Percentiles rank a stretch among this genome's conserved stretches.
phyloP scores from a whole-genome alignment of 1,284 basidiomycete species.

The Cryptococcus sp. region DNA sequence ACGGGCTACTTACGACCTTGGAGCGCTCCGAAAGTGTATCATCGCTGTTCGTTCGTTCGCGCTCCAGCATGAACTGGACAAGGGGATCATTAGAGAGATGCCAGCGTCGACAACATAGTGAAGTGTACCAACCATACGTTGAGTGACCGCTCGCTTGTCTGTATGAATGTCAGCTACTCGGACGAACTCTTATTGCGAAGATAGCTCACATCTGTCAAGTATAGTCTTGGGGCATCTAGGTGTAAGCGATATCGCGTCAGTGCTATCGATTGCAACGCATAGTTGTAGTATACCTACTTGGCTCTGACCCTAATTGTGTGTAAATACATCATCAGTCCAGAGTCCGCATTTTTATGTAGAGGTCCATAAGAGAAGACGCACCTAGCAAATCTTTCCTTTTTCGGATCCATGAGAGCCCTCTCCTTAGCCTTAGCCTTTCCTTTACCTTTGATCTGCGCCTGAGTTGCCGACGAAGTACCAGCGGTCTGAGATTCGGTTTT shows the following conservation, averaged over 20 bases:
- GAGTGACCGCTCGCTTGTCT: slow-evolving; percentile 38
- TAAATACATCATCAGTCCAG: background rate
- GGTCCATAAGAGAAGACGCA: background rate
- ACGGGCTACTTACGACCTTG: slow-evolving; percentile 29
- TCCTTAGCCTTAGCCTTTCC: slow-evolving; percentile 15
- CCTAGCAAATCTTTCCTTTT: slow-evolving; percentile 14
- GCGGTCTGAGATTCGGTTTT: background rate
- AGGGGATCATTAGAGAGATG: no score
- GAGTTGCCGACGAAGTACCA: background rate
- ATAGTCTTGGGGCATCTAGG: slow-evolving; percentile 14
- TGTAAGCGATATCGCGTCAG: background rate
- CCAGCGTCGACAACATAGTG: no score
- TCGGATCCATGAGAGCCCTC: slow-evolving; percentile 9
- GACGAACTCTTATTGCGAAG: background rate
- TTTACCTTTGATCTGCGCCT: slow-evolving; percentile 3
- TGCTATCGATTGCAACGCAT: no score
- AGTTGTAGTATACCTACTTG: slow-evolving; percentile 1
- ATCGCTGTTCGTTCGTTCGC: slow-evolving; percentile 11
- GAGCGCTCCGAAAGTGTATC: slow-evolving; percentile 17
- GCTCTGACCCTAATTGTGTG: slow-evolving; percentile 3
- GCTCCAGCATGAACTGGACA: slow-evolving; percentile 33
- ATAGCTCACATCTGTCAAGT: slow-evolving; percentile 13
- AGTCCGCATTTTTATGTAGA: background rate
- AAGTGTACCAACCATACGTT: slow-evolving; percentile 32
- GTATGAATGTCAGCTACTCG: slow-evolving; percentile 8